Base-by-base conservation (phyloP, 257 asterid genomes). In the Solanum habrochaites region DNA sequence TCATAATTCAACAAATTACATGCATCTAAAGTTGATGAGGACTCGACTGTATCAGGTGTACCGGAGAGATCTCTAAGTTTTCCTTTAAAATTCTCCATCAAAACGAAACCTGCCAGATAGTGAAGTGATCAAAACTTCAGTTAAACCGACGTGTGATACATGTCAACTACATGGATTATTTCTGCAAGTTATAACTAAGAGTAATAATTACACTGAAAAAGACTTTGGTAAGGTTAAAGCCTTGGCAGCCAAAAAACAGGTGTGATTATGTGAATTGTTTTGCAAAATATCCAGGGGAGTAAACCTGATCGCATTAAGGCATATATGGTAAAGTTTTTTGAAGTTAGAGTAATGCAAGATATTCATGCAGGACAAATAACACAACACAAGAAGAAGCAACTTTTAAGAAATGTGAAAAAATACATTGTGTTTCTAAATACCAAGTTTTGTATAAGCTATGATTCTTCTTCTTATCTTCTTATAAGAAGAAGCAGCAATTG, bases 71-170 rank as follows among this genome's bases (percentile, higher is more conserved):
- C 93, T 85, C 90, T 87, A 23, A 93, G 88, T 88, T 90, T 90
- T 52, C 85, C 92, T 87, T 91, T 89, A 84, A 93, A 88, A 86
- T 91, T 87, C 87, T 93, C 90, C 94, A 90, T 90, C 87, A 91
- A 89, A 84, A 87, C 37, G 67, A 72, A 88, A 90, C 95, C 95
- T 94, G 89, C 58, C 25, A 7, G 72, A 83, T 81, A 49, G 12
- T 16, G 31, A 29, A 81, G 29, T 49, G 69, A 81, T 81, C 85
- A 81, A 31, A 81, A 49, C 20, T 81, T 29, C 85, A 81, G 67
- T 52, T 20, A 29, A 81, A 47, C 35, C 11, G 12, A 10, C 9
- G 12, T 10, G 85, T 31, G 69, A 81, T 49, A 49, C 69, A 81
- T 49, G 85, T 5, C 69, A 81, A 47, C 31, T 81, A 81, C 12